Evolutionary conservation across 352 stramenopile species (phyloP).

Genomic region (Phytophthora palmivora): DNA sequence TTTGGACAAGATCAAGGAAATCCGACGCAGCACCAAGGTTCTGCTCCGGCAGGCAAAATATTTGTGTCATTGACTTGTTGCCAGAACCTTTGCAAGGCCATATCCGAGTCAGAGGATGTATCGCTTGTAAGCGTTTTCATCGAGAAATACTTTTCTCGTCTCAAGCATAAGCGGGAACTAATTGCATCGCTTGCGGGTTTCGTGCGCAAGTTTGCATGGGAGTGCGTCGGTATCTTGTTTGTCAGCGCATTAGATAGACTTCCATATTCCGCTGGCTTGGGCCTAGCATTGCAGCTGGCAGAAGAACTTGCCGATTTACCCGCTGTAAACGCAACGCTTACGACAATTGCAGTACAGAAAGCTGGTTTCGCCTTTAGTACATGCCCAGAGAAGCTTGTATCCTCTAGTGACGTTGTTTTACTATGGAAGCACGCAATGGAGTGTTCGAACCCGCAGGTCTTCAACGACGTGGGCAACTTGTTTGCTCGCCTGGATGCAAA

Average conservation of each 20-base stretch:
- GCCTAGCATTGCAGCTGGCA: conserved; percentile 1
- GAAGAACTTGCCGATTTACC: not conserved
- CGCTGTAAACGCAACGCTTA: not conserved
- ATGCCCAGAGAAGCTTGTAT: conserved; percentile 1
- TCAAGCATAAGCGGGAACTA: conserved; percentile 10
- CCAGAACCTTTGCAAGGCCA: conserved; percentile 14
- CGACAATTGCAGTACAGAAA: conserved; percentile 6
- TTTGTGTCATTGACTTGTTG: conserved; percentile 6
- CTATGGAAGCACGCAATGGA: conserved; percentile 19
- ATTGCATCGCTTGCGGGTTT: conserved; percentile 7
- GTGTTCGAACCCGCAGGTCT: conserved; percentile 8
- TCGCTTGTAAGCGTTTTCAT: conserved; percentile 9
- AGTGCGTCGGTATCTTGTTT: not conserved
- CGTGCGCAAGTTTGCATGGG: conserved; percentile 13
- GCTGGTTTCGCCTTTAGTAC: too few species aligned
- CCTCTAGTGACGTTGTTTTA: conserved; percentile 8
- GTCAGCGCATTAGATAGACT: not conserved
- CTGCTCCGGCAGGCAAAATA: not conserved
- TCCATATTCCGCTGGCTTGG: not conserved
- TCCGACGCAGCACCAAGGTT: not conserved
- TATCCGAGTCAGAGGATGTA: not conserved
- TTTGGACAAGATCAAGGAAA: not conserved
- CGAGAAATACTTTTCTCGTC: conserved; percentile 7
- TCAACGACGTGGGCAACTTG: conserved; percentile 10
- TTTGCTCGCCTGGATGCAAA: conserved; percentile 7